Evolutionary conservation across 768 basidiomycete genomes (phyloP), one percentile per base, ranked within the genome.

Genomic region (Russula brevipes): DNA sequence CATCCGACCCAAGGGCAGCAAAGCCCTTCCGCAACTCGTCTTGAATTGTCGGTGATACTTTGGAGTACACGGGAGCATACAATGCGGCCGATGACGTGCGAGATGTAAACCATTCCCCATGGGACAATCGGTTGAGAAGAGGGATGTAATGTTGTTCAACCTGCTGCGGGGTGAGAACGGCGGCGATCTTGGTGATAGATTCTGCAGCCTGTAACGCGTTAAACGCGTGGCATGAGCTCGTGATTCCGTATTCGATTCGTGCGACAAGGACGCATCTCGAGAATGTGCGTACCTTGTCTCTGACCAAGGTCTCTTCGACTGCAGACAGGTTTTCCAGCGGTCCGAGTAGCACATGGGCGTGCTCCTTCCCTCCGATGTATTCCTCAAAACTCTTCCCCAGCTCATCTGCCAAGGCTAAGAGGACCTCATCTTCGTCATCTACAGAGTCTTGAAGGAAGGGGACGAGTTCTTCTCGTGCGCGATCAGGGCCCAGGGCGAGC

Each of bases 381-480:
- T 98, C 91, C 70, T 94, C 88, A 69, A 98, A 96, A 72, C 83
- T 87, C 73, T 83, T 83, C 46, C 97, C 97, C 24, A 99, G 78
- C 73, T 98, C 97, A 69, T 98, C 96, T 19, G 96, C 94, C 55
- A 99, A 80, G 5, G 95, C 96, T 50, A 99, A 82, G 46, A 99
- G 80, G 36, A 99, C 95, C 72, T 99, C 97, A 74, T 99, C 97
- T 76, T 99, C 97, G 71, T 99, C 97, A 75, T 99, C 97, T 68
- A 99, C 87, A n/a, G 94, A 95, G 72, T 99, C 96, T 77, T 94
- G 93, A 58, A 99, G 84, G 79, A 99, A 99, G 1, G 94, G 92
- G 66, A 99, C 84, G 69, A 99, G 84, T 73, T 99, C 97, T 59
- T 94, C 90, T 66, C 96, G 85, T 31, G 95, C 91, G 69, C 97